Evolutionary conservation across 306 rosid species (phyloP), one percentile per base, ranked within the genome.

Genomic region (Corylus heterophylla): DNA sequence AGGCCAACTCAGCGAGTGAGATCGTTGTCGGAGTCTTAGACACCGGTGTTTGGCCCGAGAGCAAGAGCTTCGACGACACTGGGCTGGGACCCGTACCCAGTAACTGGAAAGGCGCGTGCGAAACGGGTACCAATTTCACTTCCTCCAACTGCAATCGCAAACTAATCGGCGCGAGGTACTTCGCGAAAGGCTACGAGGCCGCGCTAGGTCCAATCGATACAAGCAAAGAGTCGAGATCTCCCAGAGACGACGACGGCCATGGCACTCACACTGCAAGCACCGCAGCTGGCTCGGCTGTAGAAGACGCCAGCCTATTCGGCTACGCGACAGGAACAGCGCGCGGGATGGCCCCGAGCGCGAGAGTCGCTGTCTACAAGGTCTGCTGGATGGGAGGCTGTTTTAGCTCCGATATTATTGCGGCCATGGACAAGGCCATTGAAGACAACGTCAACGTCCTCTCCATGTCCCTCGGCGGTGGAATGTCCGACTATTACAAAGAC

Each of bases 41-140:
- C 75, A 90, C 94, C 0, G 98, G 97, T 0, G 78, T 94, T 49
- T 92, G 93, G 97, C 98, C 97, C 0, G 97, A 94, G 75, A 94
- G 97, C 83, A 92, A 92, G 82, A 94, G 98, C 84, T 90, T 90
- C 16, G 87, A 87, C 31, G 98, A 92, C 48, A 49, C 85, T 0
- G 91, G 90, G 5, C 74, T 88, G 0, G 93, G 91, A 67, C 93
- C 97, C 29, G 80, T 90, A 13, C 97, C 98, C 1, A 63, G 29
- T 7, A 71, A 55, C 31, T 94, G 98, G 98, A 92, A 84, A 69
- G 98, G 98, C 2, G 67, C 55, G 54, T 94, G 98, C 31, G 90
- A 89, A 79, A 73, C 72, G 0, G 94, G 97, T 9, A 72, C 87
- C 1, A 90, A 90, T 79, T 94, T 94, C 74, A 89, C 62, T 17